Evolutionary conservation across 352 stramenopile genomes (phyloP).

Genomic region (Phytophthora uliginosa): DNA sequence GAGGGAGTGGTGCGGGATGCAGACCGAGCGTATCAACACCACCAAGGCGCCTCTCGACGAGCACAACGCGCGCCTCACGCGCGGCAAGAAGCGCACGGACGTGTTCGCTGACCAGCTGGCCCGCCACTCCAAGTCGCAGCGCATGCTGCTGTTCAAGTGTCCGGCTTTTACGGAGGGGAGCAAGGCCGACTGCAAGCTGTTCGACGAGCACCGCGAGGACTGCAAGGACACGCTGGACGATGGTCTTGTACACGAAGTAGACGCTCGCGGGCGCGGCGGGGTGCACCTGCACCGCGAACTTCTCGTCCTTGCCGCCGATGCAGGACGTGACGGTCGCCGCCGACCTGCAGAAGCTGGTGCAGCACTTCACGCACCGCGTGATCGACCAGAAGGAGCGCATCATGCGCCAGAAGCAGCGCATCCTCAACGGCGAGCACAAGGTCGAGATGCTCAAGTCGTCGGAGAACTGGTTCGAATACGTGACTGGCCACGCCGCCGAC

Average conservation of each 20-base stretch:
- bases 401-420: conserved; percentile 92
- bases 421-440: conserved; percentile 92
- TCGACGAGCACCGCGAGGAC: conserved; percentile 89
- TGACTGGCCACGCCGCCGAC: conserved; percentile 79
- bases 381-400: conserved; percentile 93
- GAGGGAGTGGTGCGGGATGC: no score
- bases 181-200: conserved; percentile 83
- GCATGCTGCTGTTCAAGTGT: conserved; percentile 91
- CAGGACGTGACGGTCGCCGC: conserved; percentile 83
- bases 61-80: conserved; percentile 33
- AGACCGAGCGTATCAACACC: no score
- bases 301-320: conserved; percentile 84
- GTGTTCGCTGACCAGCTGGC: conserved; percentile 84
- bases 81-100: conserved; percentile 88
- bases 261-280: conserved; percentile 40
- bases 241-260: conserved; percentile 89
- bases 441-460: conserved; percentile 92
- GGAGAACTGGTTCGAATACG: conserved; percentile 92
- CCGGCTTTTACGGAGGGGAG: conserved; percentile 87
- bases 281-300: conserved; percentile 77
- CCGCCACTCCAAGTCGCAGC: conserved; percentile 85
- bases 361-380: conserved; percentile 92
- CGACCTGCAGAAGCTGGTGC: conserved; percentile 88
- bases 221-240: conserved; percentile 84
- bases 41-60: no score